These are phyloP conservation scores for Aspergillus sclerotialis DNA, from an alignment of 2,329 filamentous ascomycete genomes.

Conservation along the genomic window DNA sequence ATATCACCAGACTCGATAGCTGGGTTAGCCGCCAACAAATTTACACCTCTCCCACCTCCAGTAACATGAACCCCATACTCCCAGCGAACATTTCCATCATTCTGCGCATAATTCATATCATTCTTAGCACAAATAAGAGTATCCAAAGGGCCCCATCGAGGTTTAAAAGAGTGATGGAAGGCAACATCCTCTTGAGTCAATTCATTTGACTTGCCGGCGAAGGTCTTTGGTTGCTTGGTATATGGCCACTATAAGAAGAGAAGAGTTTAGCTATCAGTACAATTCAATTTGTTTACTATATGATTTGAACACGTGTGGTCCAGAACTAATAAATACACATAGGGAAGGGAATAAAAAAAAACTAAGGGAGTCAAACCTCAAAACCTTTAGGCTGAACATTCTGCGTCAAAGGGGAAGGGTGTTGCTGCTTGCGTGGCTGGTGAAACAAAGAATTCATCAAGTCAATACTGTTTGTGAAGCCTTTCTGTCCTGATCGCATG, in stretches of 20 bases:
- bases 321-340: constrained; percentile 3
- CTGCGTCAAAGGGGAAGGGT: constrained; percentile 45
- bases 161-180: constrained; percentile 69
- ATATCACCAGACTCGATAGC: constrained; percentile 18
- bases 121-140: constrained; percentile 59
- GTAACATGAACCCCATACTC: constrained; percentile 45
- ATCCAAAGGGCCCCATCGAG: constrained; percentile 70
- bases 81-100: constrained; percentile 37
- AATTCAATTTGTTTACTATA: constrained; percentile 34
- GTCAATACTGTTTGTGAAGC: constrained; percentile 84
- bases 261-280: constrained; percentile 31
- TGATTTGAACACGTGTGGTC: constrained; percentile 11
- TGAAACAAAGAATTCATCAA: constrained; percentile 93
- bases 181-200: constrained; percentile 58
- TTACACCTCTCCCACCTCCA: constrained; percentile 27
- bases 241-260: constrained; percentile 68
- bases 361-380: constrained; percentile 70
- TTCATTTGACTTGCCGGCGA: constrained; percentile 53
- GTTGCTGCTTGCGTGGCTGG: constrained; percentile 47
- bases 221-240: constrained; percentile 67
- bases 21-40: constrained; percentile 19
- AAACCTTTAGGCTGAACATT: constrained; percentile 59
- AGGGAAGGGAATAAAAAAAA: constrained; percentile 40
- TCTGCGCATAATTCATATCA: constrained; percentile 19
- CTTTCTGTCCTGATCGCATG: constrained; percentile 40